Percentiles rank a stretch among this genome's conserved stretches.
Conservation (phyloP, 2,329 filamentous ascomycete species). For the Knufia fluminis region DNA sequence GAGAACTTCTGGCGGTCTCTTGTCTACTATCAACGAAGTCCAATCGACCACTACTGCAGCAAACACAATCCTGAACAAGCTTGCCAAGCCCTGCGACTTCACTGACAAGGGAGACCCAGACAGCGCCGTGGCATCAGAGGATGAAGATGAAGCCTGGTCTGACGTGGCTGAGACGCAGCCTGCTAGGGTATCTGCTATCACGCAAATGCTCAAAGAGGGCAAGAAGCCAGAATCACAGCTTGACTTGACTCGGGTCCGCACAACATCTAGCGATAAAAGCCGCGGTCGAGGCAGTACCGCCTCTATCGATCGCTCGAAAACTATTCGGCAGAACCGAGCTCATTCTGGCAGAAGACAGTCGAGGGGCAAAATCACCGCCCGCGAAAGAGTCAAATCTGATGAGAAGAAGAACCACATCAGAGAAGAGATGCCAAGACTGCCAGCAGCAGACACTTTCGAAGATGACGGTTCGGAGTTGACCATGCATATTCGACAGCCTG, state of each 20-base stretch:
- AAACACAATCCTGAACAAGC: constrained; percentile 7
- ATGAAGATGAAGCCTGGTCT: constrained; percentile 14
- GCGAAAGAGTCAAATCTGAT: neutral
- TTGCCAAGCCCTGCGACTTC: constrained; percentile 14
- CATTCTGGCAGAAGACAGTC: constrained; percentile 2
- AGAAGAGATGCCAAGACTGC: neutral
- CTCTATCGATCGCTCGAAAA: neutral
- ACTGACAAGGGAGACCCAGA: constrained; percentile 10
- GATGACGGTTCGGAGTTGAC: neutral
- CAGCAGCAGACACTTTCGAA: neutral
- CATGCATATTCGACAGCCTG: neutral
- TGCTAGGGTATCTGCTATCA: neutral
- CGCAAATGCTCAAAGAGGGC: constrained; percentile 4
- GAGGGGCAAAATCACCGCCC: neutral
- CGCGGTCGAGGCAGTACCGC: neutral
- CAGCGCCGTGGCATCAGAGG: constrained; percentile 18
- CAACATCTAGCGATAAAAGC: constrained; percentile 2
- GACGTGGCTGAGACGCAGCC: constrained; percentile 12
- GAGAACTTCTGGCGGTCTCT: constrained; percentile 12
- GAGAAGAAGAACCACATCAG: neutral
- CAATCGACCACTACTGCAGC: constrained; percentile 6
- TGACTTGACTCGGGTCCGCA: constrained; percentile 1
- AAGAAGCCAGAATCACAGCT: neutral
- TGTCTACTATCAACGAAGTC: constrained; percentile 15
- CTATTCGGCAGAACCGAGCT: neutral